Conservation (phyloP, 169 alveolate species). For the Toxoplasma gondii region DNA sequence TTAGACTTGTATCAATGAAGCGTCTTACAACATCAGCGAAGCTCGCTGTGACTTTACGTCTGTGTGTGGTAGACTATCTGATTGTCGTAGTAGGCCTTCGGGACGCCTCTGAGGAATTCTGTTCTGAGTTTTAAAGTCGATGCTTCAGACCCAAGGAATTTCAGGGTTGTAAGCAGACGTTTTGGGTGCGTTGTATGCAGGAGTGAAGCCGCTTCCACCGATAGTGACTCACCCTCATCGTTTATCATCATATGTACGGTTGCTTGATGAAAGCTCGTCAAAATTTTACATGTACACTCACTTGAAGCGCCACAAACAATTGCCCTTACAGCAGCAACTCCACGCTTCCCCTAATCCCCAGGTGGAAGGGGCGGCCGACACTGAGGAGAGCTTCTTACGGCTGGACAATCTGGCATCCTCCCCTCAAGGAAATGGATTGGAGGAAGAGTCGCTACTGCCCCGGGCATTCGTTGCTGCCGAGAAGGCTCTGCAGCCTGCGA, state of each 20-base stretch:
- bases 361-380: not conserved
- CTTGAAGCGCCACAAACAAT: conserved; percentile 44
- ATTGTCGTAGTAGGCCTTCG: no score
- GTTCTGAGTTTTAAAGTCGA: no score
- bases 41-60: no score
- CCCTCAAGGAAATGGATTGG: not conserved
- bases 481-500: conserved; percentile 47
- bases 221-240: conserved; percentile 58
- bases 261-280: conserved; percentile 61
- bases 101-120: no score
- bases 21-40: no score
- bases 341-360: conserved; percentile 13
- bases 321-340: conserved; percentile 56
- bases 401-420: not conserved
- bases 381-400: not conserved
- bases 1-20: no score
- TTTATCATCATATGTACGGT: conserved; percentile 54
- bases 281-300: conserved; percentile 46
- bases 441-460: conserved; percentile 10
- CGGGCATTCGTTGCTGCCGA: conserved; percentile 46
- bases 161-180: no score
- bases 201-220: conserved; percentile 60
- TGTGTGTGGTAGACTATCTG: no score
- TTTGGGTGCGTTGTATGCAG: not conserved
- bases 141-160: no score